Percentiles rank a stretch among this genome's conserved stretches.
These are phyloP conservation scores for Aspergillus sp. DNA, from an alignment of 2,329 filamentous ascomycete genomes.

Conservation along the genomic window DNA sequence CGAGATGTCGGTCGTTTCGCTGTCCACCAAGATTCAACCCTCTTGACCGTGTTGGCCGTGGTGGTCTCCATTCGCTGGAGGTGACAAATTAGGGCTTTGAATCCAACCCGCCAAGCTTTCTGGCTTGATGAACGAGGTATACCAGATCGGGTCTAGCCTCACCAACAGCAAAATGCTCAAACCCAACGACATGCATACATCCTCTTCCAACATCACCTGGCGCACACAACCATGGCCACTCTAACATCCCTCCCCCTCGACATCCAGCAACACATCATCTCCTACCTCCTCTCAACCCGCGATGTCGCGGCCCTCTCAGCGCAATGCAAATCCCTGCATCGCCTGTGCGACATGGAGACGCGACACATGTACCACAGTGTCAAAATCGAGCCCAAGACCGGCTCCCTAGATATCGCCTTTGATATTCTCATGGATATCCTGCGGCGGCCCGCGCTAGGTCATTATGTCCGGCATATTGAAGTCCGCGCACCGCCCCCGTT, in stretches of 20 bases:
- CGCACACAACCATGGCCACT: background rate
- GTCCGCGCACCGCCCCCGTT: background rate
- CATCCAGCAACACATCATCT: constrained; percentile 15
- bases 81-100: no score
- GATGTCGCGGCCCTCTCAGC: constrained; percentile 24
- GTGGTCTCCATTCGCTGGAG: no score
- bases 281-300: constrained; percentile 16
- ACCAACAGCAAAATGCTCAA: background rate
- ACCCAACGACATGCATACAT: background rate
- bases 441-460: background rate
- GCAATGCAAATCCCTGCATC: constrained; percentile 18
- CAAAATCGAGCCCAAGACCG: background rate
- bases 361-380: constrained; percentile 21
- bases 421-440: background rate
- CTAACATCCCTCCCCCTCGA: constrained; percentile 10
- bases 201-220: no score
- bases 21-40: no score
- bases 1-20: no score
- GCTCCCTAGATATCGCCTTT: constrained; percentile 20
- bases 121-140: background rate
- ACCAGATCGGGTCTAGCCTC: background rate
- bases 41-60: no score
- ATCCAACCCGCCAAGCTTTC: no score
- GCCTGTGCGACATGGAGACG: constrained; percentile 22
- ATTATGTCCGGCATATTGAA: background rate